These are phyloP conservation scores for Tarenaya hassleriana DNA, from an alignment of 345 rosid genomes.

Conservation along the genomic window DNA sequence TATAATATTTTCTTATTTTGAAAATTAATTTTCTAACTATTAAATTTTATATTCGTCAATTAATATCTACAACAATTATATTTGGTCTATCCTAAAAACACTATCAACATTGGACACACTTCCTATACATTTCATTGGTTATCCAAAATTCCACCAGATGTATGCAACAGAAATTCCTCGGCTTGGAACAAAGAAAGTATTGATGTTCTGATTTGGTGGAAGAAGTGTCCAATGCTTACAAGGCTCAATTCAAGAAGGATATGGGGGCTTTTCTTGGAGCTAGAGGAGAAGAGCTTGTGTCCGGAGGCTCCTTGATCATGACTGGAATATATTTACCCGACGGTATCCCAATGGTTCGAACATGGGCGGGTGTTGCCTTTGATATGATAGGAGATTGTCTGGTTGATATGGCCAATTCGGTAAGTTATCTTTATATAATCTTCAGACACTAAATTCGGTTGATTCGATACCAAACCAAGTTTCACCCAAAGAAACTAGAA, in stretches of 20 bases:
- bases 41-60: too few species aligned
- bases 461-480: too few species aligned
- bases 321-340: not conserved
- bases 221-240: slow-evolving; percentile 15
- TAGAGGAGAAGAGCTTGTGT: slow-evolving; percentile 22
- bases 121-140: slow-evolving; percentile 18
- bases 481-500: too few species aligned
- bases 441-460: not conserved
- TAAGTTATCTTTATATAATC: not conserved
- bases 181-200: slow-evolving; percentile 16
- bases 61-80: too few species aligned
- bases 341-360: not conserved
- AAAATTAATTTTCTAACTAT: too few species aligned
- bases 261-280: slow-evolving; percentile 3
- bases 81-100: slow-evolving; percentile 5
- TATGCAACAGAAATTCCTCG: not conserved
- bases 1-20: too few species aligned
- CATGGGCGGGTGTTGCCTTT: not conserved
- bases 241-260: slow-evolving; percentile 20
- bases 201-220: not conserved
- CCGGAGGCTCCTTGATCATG: slow-evolving; percentile 20
- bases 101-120: not conserved
- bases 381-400: slow-evolving; percentile 14
- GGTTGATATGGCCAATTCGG: slow-evolving; percentile 10
- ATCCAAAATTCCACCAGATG: slow-evolving; percentile 19